phyloP scores from a whole-genome alignment of 163 green algal species.

The Chlorella variabilis region DNA sequence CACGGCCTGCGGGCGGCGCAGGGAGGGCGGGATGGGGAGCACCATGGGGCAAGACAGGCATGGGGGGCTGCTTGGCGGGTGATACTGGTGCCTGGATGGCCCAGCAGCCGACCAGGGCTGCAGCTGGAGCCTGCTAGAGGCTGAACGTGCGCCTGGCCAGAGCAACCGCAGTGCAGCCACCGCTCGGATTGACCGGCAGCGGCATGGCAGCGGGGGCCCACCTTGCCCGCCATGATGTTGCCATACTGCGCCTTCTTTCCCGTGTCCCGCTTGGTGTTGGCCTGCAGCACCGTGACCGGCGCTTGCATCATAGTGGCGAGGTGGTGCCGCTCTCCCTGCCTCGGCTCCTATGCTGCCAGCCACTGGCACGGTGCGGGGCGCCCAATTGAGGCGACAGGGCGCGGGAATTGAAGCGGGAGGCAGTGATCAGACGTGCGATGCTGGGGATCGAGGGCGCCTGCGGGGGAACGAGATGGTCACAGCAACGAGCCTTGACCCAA shows the following conservation, averaged over 20 bases:
- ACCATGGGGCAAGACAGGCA: no score
- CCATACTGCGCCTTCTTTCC: slow-evolving; percentile 95
- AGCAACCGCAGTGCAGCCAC: no score
- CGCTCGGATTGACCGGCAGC: background rate
- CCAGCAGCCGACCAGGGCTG: no score
- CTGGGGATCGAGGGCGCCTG: no score
- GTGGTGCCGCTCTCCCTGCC: background rate
- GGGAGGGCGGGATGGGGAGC: no score
- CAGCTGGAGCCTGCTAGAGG: no score
- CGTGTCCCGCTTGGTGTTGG: slow-evolving; percentile 92
- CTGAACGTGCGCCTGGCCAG: no score
- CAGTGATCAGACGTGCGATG: background rate
- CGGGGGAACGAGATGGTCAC: no score
- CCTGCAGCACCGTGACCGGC: slow-evolving; percentile 85
- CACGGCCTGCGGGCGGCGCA: slow-evolving; percentile 91
- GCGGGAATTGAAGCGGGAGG: background rate
- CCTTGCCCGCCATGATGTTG: slow-evolving; percentile 98
- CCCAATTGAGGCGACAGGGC: background rate
- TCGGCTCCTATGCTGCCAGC: background rate
- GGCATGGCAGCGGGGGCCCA: slow-evolving; percentile 42
- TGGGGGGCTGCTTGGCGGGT: no score
- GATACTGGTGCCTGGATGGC: no score
- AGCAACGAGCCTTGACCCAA: no score
- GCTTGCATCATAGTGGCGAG: slow-evolving; percentile 68
- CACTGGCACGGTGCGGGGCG: background rate